Evolutionary conservation across 768 basidiomycete genomes (phyloP).

Genomic region (Inosperma sp.): DNA sequence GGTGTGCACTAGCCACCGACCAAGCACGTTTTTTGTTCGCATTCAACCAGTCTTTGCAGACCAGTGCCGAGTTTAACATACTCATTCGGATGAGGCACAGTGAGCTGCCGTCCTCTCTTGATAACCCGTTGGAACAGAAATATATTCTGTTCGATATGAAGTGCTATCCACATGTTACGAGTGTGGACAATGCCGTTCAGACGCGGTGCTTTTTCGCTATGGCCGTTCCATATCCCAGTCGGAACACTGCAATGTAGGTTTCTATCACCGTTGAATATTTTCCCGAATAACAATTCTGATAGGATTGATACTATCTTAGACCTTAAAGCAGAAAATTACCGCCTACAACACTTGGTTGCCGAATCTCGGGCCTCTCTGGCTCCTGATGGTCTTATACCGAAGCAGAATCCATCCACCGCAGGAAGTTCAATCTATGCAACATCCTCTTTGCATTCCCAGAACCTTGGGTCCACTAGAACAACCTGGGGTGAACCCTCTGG

Average conservation of each 20-base stretch:
- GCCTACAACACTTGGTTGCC: constrained; percentile 57
- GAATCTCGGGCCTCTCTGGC: constrained; percentile 35
- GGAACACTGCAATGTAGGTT: constrained; percentile 62
- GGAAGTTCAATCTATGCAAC: constrained; percentile 34
- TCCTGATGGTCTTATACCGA: constrained; percentile 20
- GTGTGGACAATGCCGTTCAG: constrained; percentile 27
- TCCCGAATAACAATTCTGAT: constrained; percentile 1
- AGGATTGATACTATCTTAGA: constrained; percentile 76
- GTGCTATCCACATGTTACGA: constrained; percentile 54
- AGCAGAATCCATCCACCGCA: constrained; percentile 21
- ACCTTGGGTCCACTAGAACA: constrained; percentile 10
- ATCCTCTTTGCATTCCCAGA: constrained; percentile 24
- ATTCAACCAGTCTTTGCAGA: constrained; percentile 53
- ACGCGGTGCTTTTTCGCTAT: constrained; percentile 68
- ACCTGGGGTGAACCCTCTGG: background rate
- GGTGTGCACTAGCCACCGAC: constrained; percentile 47
- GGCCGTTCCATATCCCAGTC: constrained; percentile 73
- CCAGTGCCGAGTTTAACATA: constrained; percentile 46
- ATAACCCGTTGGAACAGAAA: constrained; percentile 26
- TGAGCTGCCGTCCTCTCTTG: constrained; percentile 18
- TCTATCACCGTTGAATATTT: too few species aligned
- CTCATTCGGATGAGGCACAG: constrained; percentile 60
- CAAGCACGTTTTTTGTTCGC: constrained; percentile 47
- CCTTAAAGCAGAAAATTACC: constrained; percentile 84
- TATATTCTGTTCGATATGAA: constrained; percentile 68